Percentiles rank a stretch among this genome's conserved stretches.
Evolutionary conservation across 2,329 filamentous ascomycete species (phyloP).

Genomic region (Aureobasidium subglaciale): DNA sequence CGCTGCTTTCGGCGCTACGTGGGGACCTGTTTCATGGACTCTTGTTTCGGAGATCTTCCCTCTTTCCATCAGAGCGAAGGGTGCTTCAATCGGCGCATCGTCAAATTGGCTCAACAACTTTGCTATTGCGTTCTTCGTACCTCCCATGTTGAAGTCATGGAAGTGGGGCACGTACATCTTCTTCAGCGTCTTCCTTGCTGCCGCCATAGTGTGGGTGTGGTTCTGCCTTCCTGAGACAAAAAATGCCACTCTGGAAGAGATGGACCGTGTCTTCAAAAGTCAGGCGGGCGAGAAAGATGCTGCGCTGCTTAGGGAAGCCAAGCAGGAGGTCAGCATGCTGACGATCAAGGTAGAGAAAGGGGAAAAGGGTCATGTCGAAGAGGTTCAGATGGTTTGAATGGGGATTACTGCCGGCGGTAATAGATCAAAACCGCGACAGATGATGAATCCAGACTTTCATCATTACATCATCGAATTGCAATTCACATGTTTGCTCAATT

Average conservation of each 20-base stretch:
- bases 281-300: constrained; percentile 7
- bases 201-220: constrained; percentile 51
- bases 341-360: constrained; percentile 3
- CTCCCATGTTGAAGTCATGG: constrained; percentile 58
- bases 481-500: too few relatives aligned
- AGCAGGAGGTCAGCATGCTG: constrained; percentile 4
- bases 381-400: not conserved
- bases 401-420: not conserved
- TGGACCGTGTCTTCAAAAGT: constrained; percentile 26
- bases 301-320: constrained; percentile 9
- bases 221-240: constrained; percentile 50
- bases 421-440: not conserved
- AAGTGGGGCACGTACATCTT: constrained; percentile 66
- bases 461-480: not conserved
- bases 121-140: constrained; percentile 24
- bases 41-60: constrained; percentile 70
- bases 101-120: constrained; percentile 34
- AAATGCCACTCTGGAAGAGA: constrained; percentile 40
- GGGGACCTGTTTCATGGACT: constrained; percentile 66
- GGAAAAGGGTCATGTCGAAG: constrained; percentile 12
- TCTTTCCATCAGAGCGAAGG: constrained; percentile 61
- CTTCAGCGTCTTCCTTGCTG: constrained; percentile 58
- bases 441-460: not conserved
- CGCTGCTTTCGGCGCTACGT: constrained; percentile 67
- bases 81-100: constrained; percentile 58